Evolutionary conservation across 495 filamentous ascomycete genomes (phyloP).

Genomic region (Podospora pseudopauciseta): DNA sequence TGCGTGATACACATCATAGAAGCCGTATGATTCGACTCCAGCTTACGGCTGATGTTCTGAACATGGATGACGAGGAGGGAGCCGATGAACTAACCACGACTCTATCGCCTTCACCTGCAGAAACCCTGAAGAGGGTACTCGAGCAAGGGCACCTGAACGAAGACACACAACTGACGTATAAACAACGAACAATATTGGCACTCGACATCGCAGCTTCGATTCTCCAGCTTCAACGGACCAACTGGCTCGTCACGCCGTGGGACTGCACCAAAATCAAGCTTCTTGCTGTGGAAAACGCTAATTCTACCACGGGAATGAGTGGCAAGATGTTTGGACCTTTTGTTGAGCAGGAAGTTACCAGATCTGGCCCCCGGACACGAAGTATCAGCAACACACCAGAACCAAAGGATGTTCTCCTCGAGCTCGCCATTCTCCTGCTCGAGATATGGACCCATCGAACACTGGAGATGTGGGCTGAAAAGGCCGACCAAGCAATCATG

Average conservation of each 20-base stretch:
- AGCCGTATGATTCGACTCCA: not conserved
- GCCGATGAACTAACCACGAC: not conserved
- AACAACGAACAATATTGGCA: conserved; percentile 17
- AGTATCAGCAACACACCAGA: not conserved
- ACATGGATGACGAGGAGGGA: not conserved
- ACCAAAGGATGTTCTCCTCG: not conserved
- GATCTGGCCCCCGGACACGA: not conserved
- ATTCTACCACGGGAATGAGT: not conserved
- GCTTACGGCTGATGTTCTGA: conserved; percentile 1
- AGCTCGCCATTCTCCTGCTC: conserved; percentile 5
- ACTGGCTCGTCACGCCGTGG: conserved; percentile 3
- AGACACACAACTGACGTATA: conserved; percentile 6
- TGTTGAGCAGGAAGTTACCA: not conserved
- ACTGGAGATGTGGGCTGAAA: not conserved
- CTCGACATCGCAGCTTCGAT: conserved; percentile 20
- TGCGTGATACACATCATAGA: not conserved
- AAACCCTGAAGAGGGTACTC: conserved; percentile 8
- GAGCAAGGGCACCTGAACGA: conserved; percentile 5
- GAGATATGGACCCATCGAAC: conserved; percentile 7
- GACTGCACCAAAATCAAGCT: conserved; percentile 1
- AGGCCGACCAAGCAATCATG: not conserved
- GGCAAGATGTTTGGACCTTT: not conserved
- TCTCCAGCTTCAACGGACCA: conserved; percentile 9
- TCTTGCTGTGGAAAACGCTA: not conserved
- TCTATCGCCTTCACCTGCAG: not conserved